Evolutionary conservation across 2,329 filamentous ascomycete genomes (phyloP), one percentile per base, ranked within the genome.

Genomic region (Xylariaceae sp.): DNA sequence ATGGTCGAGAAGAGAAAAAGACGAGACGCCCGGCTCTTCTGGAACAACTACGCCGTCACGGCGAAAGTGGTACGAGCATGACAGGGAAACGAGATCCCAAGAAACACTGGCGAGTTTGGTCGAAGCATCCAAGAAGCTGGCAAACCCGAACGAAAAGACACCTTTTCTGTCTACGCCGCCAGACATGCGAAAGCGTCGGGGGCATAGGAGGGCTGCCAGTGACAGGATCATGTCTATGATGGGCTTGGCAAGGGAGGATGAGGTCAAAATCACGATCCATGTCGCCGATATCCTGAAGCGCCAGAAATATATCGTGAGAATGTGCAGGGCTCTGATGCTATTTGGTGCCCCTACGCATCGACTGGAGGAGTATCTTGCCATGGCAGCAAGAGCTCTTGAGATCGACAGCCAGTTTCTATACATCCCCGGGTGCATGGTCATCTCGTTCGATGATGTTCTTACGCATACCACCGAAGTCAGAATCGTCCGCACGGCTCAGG

Each of bases 281-380:
- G 78, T 80, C 42, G 76, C 74, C 3, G 69, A 74, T 41, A 88
- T 84, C n/a, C 74, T 94, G 9, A 78, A 81, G 17, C 76, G 88
- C 3, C 87, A 94, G 38, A 75, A 78, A 38, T 94, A 94, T 57
- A 70, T 94, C 3, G 71, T 88, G 38, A 87, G 84, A 58, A 73
- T 95, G 16, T 94, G 88, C 58, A 77, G 79, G 19, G 85, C 85
- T 1, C 66, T 95, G 38, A 95, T 95, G 87, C 72, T 78, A 54
- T 94, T 88, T 49, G 88, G 88, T 14, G 88, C 88, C 1, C 88
- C 88, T 1, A 92, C 88, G 0, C 88, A 95, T 65, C 79, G 88
- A 7, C 68, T 95, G 14, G 88, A 95, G 60, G 83, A 94, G 57
- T 94, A 94, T 60, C 84, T 95, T 76, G 81, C 75, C 46, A 92